phyloP scores from a whole-genome alignment of 441 rosid species.

The Omphalea diandra region DNA sequence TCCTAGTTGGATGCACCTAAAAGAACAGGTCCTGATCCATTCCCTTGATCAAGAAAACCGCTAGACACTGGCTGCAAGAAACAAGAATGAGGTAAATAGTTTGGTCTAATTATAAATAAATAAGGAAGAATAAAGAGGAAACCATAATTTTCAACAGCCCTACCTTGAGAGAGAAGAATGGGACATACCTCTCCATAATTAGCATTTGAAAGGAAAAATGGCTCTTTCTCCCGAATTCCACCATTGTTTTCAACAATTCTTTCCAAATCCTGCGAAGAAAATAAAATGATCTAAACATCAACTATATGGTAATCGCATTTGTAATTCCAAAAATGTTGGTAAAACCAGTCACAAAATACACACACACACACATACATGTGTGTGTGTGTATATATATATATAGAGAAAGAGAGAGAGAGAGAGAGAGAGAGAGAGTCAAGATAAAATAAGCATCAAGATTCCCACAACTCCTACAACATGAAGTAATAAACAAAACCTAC shows the following conservation, averaged over 20 bases:
- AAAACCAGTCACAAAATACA: background rate
- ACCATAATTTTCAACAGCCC: too few relatives aligned
- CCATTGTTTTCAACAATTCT: conserved; percentile 56
- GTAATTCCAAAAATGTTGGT: background rate
- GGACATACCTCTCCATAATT: conserved; percentile 46
- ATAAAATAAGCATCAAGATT: background rate
- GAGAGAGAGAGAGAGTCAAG: background rate
- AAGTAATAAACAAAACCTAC: background rate
- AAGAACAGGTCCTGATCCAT: conserved; percentile 49
- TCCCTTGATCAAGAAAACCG: conserved; percentile 60
- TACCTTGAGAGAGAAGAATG: background rate
- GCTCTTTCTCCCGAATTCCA: conserved; percentile 64
- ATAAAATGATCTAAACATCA: background rate
- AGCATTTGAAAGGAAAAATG: conserved; percentile 53
- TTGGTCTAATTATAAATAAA: too few relatives aligned
- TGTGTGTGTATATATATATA: too few relatives aligned
- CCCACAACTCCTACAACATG: background rate
- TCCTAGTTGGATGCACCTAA: conserved; percentile 41
- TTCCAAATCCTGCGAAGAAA: conserved; percentile 60
- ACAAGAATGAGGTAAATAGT: conserved; percentile 16
- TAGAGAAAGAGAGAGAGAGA: too few relatives aligned
- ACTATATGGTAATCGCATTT: background rate
- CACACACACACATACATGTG: too few relatives aligned
- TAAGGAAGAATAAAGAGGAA: too few relatives aligned
- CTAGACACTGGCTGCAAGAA: conserved; percentile 56